phyloP scores from a whole-genome alignment of 768 basidiomycete species.

The Serendipita sp. region DNA sequence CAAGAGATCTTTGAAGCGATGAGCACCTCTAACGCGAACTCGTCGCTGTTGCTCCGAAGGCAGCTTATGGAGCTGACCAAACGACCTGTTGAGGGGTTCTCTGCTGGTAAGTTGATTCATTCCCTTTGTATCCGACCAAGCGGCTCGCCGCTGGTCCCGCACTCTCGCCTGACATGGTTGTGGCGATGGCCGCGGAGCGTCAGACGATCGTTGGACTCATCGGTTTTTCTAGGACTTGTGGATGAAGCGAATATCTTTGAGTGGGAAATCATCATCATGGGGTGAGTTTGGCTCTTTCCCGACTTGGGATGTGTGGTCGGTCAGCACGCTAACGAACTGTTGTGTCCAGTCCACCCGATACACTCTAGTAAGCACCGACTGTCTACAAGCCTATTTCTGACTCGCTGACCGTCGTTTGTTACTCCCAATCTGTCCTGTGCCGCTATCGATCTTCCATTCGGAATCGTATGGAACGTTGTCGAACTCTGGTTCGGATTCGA shows the following conservation, averaged over 20 bases:
- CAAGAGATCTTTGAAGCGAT: too few species aligned
- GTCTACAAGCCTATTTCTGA: not conserved
- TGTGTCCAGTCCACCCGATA: slow-evolving; percentile 64
- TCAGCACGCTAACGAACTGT: slow-evolving; percentile 14
- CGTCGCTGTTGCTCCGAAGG: slow-evolving; percentile 52
- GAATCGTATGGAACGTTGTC: not conserved
- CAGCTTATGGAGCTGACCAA: slow-evolving; percentile 80
- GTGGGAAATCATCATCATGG: slow-evolving; percentile 93
- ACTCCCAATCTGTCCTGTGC: not conserved
- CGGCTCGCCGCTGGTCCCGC: not conserved
- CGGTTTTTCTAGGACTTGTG: slow-evolving; percentile 51
- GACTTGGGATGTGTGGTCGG: not conserved
- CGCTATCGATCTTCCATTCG: not conserved
- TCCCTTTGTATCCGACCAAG: slow-evolving; percentile 11
- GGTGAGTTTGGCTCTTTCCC: slow-evolving; percentile 28
- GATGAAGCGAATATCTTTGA: slow-evolving; percentile 90
- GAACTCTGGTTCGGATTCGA: slow-evolving; percentile 11
- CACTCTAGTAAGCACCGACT: slow-evolving; percentile 56
- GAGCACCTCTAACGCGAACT: slow-evolving; percentile 20
- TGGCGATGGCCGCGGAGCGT: slow-evolving; percentile 13
- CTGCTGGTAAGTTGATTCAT: slow-evolving; percentile 46
- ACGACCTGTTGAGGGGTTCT: slow-evolving; percentile 89
- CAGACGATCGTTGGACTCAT: slow-evolving; percentile 22
- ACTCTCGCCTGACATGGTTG: too few species aligned
- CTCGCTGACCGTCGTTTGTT: not conserved